Evolutionary conservation across 352 stramenopile species (phyloP), one percentile per base, ranked within the genome.

Genomic region (Thalassiosira mediterranea): DNA sequence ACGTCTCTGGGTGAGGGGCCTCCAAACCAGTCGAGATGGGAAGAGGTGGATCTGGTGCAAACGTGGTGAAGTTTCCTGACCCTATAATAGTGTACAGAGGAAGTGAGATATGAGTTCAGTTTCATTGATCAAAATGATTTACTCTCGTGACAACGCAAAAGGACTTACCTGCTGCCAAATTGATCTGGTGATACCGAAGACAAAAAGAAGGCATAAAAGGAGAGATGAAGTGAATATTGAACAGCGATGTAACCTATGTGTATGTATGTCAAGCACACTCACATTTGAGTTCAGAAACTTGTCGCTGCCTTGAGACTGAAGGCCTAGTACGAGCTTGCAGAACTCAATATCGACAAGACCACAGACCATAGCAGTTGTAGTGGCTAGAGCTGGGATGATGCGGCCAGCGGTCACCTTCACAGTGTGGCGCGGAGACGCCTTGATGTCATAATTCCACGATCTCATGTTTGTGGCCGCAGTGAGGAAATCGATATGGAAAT

Each of bases 361-460:
- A 4, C 95, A 98, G 23, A 98, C 96, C 28, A 98, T 89, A 17
- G 96, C 95, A 8, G 97, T 99, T 19, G 97, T 98, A 40, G 96
- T 99, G 7, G 97, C 97, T 71, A 99, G 97, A 26, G 97, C 97
- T 2, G 97, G 96, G 70, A 99, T 98, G 80, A 99, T 99, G 73
- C 98, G 97, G 38, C 97, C 97, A 19, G 97, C 97, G 79, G 98
- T 99, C 58, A 98, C 97, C 65, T 98, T 98, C 19, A 95, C 96
- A 63, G 96, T 95, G 82, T 98, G 95, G 85, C 97, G 95, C 52
- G 97, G 91, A 5, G 95, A 96, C 59, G 96, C 88, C 23, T 91
- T 92, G 49, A 99, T 99, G 65, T 95, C 94, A 85, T 98, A 98
- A 70, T 97, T 97, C 21, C 89, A 92, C 2, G 93, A 94, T 15